Percentiles rank a stretch among this genome's conserved stretches.
phyloP scores from a whole-genome alignment of 2,329 filamentous ascomycete genomes.

The Cryphonectria japonica region DNA sequence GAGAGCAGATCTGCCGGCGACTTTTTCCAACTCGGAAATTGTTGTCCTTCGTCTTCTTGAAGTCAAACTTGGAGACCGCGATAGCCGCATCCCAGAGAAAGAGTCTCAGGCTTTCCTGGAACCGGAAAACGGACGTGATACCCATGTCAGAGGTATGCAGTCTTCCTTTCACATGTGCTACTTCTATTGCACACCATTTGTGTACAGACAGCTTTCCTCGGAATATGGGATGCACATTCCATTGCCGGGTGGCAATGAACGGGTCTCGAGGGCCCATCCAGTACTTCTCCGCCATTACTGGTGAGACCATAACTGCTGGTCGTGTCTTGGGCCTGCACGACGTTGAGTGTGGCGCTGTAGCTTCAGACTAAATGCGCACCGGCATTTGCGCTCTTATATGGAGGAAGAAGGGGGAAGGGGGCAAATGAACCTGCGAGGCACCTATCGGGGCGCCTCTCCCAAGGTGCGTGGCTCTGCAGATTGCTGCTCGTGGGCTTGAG shows the following conservation, averaged over 20 bases:
- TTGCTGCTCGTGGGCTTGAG: constrained; percentile 35
- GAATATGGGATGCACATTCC: background rate
- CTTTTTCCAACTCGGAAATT: background rate
- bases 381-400: constrained; percentile 12
- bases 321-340: background rate
- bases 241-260: background rate
- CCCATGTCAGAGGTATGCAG: background rate
- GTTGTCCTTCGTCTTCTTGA: background rate
- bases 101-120: background rate
- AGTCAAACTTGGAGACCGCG: background rate
- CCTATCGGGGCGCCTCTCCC: constrained; percentile 15
- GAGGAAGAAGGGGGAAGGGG: no score
- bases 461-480: constrained; percentile 17
- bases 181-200: background rate
- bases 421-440: constrained; percentile 4
- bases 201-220: background rate
- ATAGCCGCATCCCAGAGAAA: background rate
- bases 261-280: background rate
- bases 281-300: background rate
- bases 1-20: background rate
- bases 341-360: constrained; percentile 11
- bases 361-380: constrained; percentile 6
- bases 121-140: background rate
- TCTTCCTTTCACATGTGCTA: background rate
- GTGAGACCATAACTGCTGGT: background rate